Evolutionary conservation across 202 grass and related monocot species (phyloP).

Genomic region (Miscanthus sacchariflorus): DNA sequence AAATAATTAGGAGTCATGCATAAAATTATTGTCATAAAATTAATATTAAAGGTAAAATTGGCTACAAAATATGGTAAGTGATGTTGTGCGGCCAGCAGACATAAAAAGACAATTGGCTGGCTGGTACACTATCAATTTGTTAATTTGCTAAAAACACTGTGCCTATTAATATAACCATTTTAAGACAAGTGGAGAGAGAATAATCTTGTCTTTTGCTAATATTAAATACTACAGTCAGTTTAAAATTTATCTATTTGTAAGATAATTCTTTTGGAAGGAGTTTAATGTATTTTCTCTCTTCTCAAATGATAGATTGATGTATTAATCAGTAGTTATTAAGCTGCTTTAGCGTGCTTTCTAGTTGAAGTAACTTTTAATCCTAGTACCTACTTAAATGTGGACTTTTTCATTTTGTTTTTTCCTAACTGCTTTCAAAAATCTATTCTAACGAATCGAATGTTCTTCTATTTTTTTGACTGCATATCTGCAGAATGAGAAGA

Average conservation of each 20-base stretch:
- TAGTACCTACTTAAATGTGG: not conserved
- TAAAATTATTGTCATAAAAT: not conserved
- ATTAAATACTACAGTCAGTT: not conserved
- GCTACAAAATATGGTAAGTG: too few species aligned
- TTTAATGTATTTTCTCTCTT: not conserved
- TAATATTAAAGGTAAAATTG: not conserved
- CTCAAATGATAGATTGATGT: not conserved
- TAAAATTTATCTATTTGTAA: not conserved
- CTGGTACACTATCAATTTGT: not conserved
- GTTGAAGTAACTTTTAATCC: not conserved
- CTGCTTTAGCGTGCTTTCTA: not conserved
- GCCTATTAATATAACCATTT: too few species aligned
- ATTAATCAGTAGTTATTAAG: not conserved
- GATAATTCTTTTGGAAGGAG: not conserved
- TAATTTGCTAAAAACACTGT: not conserved
- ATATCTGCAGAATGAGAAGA: slow-evolving; percentile 67
- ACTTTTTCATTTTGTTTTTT: not conserved
- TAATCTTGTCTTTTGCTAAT: not conserved
- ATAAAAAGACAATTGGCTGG: not conserved
- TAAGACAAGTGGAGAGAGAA: not conserved
- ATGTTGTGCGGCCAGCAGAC: not conserved
- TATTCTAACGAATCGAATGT: not conserved
- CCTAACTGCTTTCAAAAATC: not conserved
- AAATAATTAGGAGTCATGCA: not conserved
- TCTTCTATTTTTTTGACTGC: not conserved